These are phyloP conservation scores for Debaryomyces sp. DNA, from an alignment of 1,139 yeast species.

Conservation along the genomic window DNA sequence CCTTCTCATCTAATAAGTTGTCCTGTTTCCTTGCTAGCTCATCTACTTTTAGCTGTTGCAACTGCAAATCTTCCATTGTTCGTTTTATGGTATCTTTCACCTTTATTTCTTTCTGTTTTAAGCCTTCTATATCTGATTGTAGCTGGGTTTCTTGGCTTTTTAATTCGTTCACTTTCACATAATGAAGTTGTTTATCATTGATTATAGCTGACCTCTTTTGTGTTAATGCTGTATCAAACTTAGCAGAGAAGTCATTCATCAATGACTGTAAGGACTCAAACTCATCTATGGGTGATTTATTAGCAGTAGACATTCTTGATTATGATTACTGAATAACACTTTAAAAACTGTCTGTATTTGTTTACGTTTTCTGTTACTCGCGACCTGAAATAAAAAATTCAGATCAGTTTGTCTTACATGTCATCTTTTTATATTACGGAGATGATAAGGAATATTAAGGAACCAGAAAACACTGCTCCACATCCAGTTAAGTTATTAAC, in stretches of 20 bases:
- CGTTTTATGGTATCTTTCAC: constrained; percentile 22
- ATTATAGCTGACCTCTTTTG: constrained; percentile 31
- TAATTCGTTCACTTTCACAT: constrained; percentile 31
- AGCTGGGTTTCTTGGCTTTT: constrained; percentile 29
- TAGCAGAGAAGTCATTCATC: constrained; percentile 32
- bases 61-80: constrained; percentile 22
- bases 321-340: neutral
- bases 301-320: neutral
- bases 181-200: constrained; percentile 31
- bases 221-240: constrained; percentile 27
- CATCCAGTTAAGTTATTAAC: constrained; percentile 53
- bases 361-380: constrained; percentile 6
- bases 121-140: constrained; percentile 24
- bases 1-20: constrained; percentile 20
- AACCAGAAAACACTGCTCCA: neutral
- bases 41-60: constrained; percentile 30
- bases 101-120: constrained; percentile 23
- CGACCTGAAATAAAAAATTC: neutral
- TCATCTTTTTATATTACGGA: neutral
- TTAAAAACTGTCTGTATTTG: constrained; percentile 4
- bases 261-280: constrained; percentile 31
- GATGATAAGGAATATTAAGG: neutral
- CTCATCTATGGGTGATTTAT: constrained; percentile 19
- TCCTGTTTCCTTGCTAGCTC: constrained; percentile 24
- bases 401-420: neutral